Percentiles rank a stretch among this genome's conserved stretches.
phyloP scores from a whole-genome alignment of 345 rosid species.

The Salix purpurea region DNA sequence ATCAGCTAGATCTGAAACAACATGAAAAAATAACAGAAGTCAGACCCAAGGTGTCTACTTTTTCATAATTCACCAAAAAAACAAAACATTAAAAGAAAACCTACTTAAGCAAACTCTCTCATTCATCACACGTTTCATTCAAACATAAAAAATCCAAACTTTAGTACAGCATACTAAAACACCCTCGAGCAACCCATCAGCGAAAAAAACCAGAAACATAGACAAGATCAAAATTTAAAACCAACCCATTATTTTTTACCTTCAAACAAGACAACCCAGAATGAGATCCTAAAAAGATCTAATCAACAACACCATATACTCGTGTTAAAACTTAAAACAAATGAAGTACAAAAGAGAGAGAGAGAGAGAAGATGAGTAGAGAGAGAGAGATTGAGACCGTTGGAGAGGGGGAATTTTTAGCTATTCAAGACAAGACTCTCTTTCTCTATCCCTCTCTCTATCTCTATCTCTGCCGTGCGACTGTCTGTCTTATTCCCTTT shows the following conservation, averaged over 20 bases:
- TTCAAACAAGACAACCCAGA: background rate
- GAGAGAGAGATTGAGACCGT: background rate
- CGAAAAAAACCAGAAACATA: background rate
- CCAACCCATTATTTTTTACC: background rate
- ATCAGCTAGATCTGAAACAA: constrained; percentile 12
- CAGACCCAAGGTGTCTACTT: background rate
- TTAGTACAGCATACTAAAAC: background rate
- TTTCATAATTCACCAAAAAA: background rate
- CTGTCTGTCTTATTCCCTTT: background rate
- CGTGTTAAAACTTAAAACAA: background rate
- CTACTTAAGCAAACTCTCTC: background rate
- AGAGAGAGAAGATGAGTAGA: too few relatives aligned
- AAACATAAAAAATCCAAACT: background rate
- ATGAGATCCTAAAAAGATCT: background rate
- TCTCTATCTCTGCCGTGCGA: background rate
- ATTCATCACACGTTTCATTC: background rate
- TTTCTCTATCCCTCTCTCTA: background rate
- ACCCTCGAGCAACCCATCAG: background rate
- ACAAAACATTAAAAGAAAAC: background rate
- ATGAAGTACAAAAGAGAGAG: background rate
- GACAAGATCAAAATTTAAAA: background rate
- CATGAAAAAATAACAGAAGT: background rate
- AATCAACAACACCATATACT: background rate
- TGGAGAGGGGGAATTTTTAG: background rate
- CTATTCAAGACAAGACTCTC: background rate